Base-by-base conservation (phyloP, 2,329 filamentous ascomycete genomes). In the Aspergillus sp. region DNA sequence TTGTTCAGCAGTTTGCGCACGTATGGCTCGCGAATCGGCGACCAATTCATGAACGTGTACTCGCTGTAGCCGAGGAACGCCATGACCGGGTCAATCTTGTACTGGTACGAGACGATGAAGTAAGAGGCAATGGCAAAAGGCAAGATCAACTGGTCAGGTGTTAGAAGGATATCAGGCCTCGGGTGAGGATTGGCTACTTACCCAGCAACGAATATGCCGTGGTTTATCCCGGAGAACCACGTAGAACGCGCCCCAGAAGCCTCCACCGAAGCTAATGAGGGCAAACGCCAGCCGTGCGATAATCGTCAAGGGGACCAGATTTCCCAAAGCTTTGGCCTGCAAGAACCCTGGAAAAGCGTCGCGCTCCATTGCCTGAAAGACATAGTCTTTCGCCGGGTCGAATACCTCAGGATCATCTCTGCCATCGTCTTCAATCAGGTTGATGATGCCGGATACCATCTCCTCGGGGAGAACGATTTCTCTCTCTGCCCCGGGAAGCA, bases 281-380 rank as follows among this genome's bases (percentile, higher is more conserved):
- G 94, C 95, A 67, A 97, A 75, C 49, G 96, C 92, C 55, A 98
- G 81, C 57, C 95, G 86, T 68, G 96, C 84, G 72, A 98, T 87
- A 67, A 96, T 89, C 50, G 92, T 96, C 15, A 94, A 87, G 3
- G 94, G 95, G 28, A 99, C 94, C 13, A 99, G 84, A 72, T 99
- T 99, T 62, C 96, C 96, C 23, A 99, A 83, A 2, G 95, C 95
- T 80, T 98, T 98, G 79, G 92, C 91, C 72, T 94, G 87, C 61
- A 99, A 83, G 78, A 99, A 99, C 1, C 94, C 94, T 0, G 96
- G 95, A 74, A 97, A 99, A n/a, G 96, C 95, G 79, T 99, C 95
- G 58, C 96, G 87, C 79, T 99, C 96, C 95, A 99, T 99, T 36
- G 96, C 96, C 79, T 99, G 96, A 77, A 98, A 99, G 64, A 98